A percentile compares a stretch with the other conserved stretches of the same genome.
These are phyloP conservation scores for Entelexis sorbosivorans DNA, from an alignment of 1,139 yeast genomes.

Conservation along the genomic window DNA sequence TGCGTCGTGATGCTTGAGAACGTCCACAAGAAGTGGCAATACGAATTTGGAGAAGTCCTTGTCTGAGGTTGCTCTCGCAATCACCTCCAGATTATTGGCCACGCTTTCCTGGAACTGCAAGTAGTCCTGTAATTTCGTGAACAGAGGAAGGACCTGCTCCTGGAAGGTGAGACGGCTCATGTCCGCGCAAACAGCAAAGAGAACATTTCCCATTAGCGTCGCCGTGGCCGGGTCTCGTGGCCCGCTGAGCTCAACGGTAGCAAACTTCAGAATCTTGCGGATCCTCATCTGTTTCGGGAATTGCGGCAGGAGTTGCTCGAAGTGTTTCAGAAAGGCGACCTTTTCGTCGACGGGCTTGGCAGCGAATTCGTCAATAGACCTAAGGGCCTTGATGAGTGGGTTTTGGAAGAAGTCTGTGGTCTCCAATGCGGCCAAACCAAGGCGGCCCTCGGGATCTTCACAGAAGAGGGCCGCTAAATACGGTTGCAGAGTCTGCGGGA, in stretches of 20 bases:
- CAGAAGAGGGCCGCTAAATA: slow-evolving; percentile 37
- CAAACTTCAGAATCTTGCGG: slow-evolving; percentile 63
- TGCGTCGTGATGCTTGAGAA: slow-evolving; percentile 26
- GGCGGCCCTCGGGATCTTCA: slow-evolving; percentile 34
- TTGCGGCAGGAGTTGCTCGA: slow-evolving; percentile 47
- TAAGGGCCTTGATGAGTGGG: slow-evolving; percentile 69
- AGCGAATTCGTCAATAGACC: slow-evolving; percentile 73
- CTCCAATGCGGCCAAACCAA: slow-evolving; percentile 40
- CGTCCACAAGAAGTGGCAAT: slow-evolving; percentile 28
- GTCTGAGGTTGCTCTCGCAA: slow-evolving; percentile 43
- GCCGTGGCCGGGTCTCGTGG: slow-evolving; percentile 45
- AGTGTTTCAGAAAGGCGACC: slow-evolving; percentile 54
- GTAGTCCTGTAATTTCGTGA: slow-evolving; percentile 37
- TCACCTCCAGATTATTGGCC: slow-evolving; percentile 44
- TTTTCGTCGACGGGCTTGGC: slow-evolving; percentile 64
- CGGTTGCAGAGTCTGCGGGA: slow-evolving; percentile 29
- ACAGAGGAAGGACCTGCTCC: slow-evolving; percentile 51
- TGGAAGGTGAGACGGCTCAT: slow-evolving; percentile 69
- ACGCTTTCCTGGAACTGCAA: slow-evolving; percentile 44
- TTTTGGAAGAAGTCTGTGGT: slow-evolving; percentile 61
- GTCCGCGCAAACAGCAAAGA: slow-evolving; percentile 43
- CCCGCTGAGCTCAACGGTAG: slow-evolving; percentile 38
- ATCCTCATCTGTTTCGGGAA: slow-evolving; percentile 63
- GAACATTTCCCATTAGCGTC: slow-evolving; percentile 45
- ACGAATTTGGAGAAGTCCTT: slow-evolving; percentile 33